phyloP scores from a whole-genome alignment of 2,329 filamentous ascomycete species.

The Bipolaris cookei region DNA sequence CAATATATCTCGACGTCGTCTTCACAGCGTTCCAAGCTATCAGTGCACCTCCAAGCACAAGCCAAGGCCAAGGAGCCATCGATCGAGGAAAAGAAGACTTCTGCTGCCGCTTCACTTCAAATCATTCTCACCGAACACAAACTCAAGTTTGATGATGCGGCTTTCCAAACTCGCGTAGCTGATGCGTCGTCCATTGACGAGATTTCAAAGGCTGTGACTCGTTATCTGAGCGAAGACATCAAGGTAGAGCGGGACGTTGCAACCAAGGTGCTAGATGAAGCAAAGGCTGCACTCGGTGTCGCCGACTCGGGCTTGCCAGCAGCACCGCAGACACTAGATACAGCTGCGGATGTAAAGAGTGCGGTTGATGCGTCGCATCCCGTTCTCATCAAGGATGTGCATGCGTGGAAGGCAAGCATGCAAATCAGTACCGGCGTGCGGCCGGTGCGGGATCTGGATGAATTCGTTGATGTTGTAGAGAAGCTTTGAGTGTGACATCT shows the following conservation, averaged over 20 bases:
- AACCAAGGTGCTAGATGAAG: constrained; percentile 57
- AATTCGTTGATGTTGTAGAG: constrained; percentile 74
- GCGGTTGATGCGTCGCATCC: constrained; percentile 48
- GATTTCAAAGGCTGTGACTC: constrained; percentile 59
- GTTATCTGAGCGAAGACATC: constrained; percentile 53
- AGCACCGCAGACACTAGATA: constrained; percentile 51
- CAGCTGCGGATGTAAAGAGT: constrained; percentile 32
- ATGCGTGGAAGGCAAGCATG: constrained; percentile 78
- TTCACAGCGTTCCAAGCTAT: constrained; percentile 75
- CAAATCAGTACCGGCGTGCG: constrained; percentile 73
- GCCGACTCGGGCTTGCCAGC: constrained; percentile 43
- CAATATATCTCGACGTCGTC: constrained; percentile 78
- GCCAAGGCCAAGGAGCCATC: constrained; percentile 52
- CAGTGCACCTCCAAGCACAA: constrained; percentile 83
- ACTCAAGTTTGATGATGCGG: constrained; percentile 51
- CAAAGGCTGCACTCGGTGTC: constrained; percentile 55
- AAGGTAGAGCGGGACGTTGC: constrained; percentile 59
- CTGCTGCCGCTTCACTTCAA: constrained; percentile 46
- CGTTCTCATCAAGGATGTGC: constrained; percentile 75
- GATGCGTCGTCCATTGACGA: constrained; percentile 55
- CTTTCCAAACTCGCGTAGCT: constrained; percentile 54
- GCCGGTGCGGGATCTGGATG: constrained; percentile 75
- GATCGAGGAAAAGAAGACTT: constrained; percentile 52
- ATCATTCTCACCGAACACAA: constrained; percentile 57
- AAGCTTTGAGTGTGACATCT: constrained; percentile 19